phyloP scores from a whole-genome alignment of 1,139 yeast species.

The Pichia sp. region DNA sequence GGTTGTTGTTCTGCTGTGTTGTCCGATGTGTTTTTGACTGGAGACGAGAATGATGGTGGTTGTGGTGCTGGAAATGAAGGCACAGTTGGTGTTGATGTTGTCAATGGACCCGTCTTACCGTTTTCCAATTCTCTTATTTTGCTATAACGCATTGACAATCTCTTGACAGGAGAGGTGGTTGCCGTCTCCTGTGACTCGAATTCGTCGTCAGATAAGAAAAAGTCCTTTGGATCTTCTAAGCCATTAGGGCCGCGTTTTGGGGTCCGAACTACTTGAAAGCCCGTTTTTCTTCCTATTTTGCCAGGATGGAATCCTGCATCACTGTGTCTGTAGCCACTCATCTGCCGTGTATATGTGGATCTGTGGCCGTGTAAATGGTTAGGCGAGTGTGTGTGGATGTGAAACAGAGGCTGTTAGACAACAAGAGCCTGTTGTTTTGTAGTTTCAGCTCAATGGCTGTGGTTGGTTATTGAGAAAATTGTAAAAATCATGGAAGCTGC shows the following conservation, averaged over 20 bases:
- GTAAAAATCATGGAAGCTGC: too few species aligned
- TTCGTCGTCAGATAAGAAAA: constrained; percentile 51
- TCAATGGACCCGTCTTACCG: not conserved
- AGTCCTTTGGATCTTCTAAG: constrained; percentile 79
- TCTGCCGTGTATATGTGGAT: too few species aligned
- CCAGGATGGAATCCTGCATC: constrained; percentile 29
- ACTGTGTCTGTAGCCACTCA: constrained; percentile 19
- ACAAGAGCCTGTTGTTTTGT: too few species aligned
- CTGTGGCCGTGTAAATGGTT: too few species aligned
- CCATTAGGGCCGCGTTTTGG: constrained; percentile 63
- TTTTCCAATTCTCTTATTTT: constrained; percentile 12
- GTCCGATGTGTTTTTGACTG: not conserved
- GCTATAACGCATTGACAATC: constrained; percentile 20
- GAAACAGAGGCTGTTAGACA: too few species aligned
- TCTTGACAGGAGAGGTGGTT: constrained; percentile 22
- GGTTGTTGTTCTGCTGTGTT: too few species aligned
- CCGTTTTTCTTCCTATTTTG: constrained; percentile 30
- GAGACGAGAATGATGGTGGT: not conserved
- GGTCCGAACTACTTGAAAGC: constrained; percentile 36
- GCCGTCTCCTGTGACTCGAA: constrained; percentile 22
- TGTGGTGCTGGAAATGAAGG: not conserved
- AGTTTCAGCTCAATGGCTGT: too few species aligned
- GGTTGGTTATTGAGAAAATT: too few species aligned
- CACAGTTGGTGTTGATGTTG: not conserved
- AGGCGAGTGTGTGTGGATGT: too few species aligned